Evolutionary conservation across 257 asterid species (phyloP), one percentile per base, ranked within the genome.

Genomic region (Ehretia macrophylla): DNA sequence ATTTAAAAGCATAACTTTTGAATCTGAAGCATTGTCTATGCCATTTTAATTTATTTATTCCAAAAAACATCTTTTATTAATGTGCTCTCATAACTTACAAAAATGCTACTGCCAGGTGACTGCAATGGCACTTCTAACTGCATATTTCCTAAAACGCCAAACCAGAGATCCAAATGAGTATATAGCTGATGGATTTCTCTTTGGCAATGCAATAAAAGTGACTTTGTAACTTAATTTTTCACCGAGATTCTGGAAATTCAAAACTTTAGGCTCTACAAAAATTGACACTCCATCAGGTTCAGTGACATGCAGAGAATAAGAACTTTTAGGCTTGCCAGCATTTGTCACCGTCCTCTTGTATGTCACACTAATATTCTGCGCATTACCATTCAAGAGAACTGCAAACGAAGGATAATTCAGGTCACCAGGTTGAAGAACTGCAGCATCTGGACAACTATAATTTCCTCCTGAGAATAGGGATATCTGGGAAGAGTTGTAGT

Each of bases 361-460:
- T 50, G 80, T 69, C 10, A 47, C 32, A 32, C 75, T 71, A 14
- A n/a, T 17, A 32, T 74, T 72, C 19, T 45, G 54, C 10, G 44
- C 59, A 11, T 38, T 62, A 13, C 50, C 58, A 64, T 63, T 56
- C 14, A 77, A 60, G 13, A n/a, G 48, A 10, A 81, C 81, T 6
- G 92, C 78, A 18, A 88, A 85, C 46, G 96, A 88, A 11, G 95
- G 95, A 83, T 86, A 84, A 76, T 90, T 90, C 16, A 90, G 59
- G 62, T 90, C 85, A 17, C 87, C 85, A 0, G 81, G 75, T 20
- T 66, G 79, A 20, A 64, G 49, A 42, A 38, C 59, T n/a, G 69
- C 63, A 3, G 1, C 60, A 17, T 32, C 16, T 10, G 90, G 78
- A 65, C 95, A 86, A 5, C 72, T 66, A 58, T 72, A 84, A 8